Percentiles rank a stretch among this genome's conserved stretches.
Conservation (phyloP, 2,329 filamentous ascomycete species). For the Waltergamsia citrina region DNA sequence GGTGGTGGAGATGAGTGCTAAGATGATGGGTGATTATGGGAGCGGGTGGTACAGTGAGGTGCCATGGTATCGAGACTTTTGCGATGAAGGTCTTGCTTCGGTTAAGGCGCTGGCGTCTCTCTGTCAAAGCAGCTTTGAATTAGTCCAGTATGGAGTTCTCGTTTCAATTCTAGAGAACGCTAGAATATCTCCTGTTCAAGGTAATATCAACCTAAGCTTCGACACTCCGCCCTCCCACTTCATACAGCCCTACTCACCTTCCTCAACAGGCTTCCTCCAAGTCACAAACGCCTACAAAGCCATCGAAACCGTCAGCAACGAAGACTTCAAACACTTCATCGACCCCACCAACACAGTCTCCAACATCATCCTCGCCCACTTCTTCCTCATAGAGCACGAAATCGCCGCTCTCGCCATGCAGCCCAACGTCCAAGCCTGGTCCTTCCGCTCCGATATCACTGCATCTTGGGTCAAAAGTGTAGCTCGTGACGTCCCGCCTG, state of each 20-base stretch:
- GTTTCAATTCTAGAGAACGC: not conserved
- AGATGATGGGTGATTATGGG: not conserved
- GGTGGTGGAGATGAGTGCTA: not conserved
- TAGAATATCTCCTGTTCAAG: not conserved
- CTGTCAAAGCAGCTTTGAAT: not conserved
- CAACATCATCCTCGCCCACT: slow-evolving; percentile 1
- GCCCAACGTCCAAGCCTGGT: not conserved
- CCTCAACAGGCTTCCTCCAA: not conserved
- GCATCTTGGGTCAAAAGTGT: not conserved
- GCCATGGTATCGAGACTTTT: not conserved
- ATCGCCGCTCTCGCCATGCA: not conserved
- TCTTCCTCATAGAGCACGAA: slow-evolving; percentile 1
- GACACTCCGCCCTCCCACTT: not conserved
- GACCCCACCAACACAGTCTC: not conserved
- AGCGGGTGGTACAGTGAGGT: not conserved
- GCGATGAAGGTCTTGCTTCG: not conserved
- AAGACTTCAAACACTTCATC: slow-evolving; percentile 1
- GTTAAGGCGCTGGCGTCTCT: not conserved
- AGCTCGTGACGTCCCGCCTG: not conserved
- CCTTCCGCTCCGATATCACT: not conserved
- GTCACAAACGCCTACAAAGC: not conserved
- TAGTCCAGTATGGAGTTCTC: not conserved
- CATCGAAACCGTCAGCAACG: not conserved
- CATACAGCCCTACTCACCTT: too few species aligned
- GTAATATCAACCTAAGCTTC: too few species aligned